Percentiles rank a stretch among this genome's conserved stretches.
These are phyloP conservation scores for Ceratocystis huliohia DNA, from an alignment of 2,329 filamentous ascomycete genomes.

Conservation along the genomic window DNA sequence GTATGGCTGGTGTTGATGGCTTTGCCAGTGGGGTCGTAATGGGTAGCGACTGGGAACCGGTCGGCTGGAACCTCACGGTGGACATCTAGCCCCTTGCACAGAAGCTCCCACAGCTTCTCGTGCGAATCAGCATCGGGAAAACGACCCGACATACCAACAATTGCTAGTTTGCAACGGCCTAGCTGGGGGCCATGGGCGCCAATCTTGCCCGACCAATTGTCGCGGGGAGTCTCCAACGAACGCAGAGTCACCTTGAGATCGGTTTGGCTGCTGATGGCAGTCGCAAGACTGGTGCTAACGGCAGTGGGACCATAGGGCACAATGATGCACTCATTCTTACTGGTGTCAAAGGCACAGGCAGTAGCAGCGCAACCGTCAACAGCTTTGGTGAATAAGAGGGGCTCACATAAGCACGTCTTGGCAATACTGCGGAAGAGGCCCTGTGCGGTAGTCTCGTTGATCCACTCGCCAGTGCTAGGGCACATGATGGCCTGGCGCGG, in stretches of 20 bases:
- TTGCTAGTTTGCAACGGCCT: constrained; percentile 59
- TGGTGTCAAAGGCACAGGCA: constrained; percentile 29
- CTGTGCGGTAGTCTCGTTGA: constrained; percentile 31
- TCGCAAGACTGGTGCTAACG: constrained; percentile 36
- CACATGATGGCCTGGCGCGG: constrained; percentile 40
- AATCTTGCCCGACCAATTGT: constrained; percentile 29
- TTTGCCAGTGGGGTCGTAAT: constrained; percentile 55
- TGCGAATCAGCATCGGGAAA: constrained; percentile 33
- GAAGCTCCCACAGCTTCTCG: constrained; percentile 48
- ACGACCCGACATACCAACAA: constrained; percentile 50
- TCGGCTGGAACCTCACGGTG: constrained; percentile 50
- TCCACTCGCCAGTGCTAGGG: constrained; percentile 35
- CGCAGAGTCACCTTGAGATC: constrained; percentile 34
- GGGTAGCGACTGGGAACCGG: constrained; percentile 53
- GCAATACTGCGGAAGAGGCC: constrained; percentile 34
- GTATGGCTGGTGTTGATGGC: constrained; percentile 56
- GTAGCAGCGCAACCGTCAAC: constrained; percentile 36
- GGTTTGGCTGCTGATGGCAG: constrained; percentile 33
- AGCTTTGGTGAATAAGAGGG: constrained; percentile 36
- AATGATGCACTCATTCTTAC: constrained; percentile 33
- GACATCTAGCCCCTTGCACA: constrained; percentile 54
- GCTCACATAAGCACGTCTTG: constrained; percentile 39
- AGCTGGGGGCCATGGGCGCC: constrained; percentile 36
- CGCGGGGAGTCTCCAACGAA: constrained; percentile 28
- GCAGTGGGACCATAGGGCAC: constrained; percentile 40